Evolutionary conservation across 2,329 filamentous ascomycete genomes (phyloP).

Genomic region (Arthrobotrys entomopaga): DNA sequence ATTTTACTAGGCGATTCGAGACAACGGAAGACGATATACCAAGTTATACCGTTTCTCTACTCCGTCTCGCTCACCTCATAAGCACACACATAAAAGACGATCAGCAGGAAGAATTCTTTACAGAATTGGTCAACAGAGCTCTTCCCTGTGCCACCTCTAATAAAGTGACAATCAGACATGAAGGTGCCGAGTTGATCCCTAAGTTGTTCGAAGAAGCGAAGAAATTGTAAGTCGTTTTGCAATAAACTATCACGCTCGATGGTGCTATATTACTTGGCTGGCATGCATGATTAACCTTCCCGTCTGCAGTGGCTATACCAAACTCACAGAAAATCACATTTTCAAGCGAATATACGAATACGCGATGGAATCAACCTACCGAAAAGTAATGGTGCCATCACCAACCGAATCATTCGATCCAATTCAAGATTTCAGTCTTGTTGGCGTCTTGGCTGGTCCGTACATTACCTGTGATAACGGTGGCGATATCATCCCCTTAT

Average conservation of each 20-base stretch:
- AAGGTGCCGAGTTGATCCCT: slow-evolving; percentile 66
- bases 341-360: slow-evolving; percentile 56
- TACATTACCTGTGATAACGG: slow-evolving; percentile 57
- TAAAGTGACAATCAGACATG: slow-evolving; percentile 67
- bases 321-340: slow-evolving; percentile 55
- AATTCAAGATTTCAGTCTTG: slow-evolving; percentile 55
- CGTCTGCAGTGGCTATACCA: slow-evolving; percentile 35
- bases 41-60: slow-evolving; percentile 47
- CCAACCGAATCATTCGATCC: slow-evolving; percentile 57
- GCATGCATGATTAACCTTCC: not conserved
- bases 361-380: slow-evolving; percentile 56
- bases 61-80: slow-evolving; percentile 57
- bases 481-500: slow-evolving; percentile 55
- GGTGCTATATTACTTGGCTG: not conserved
- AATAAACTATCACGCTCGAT: not conserved
- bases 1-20: slow-evolving; percentile 29
- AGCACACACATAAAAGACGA: slow-evolving; percentile 53
- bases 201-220: slow-evolving; percentile 58
- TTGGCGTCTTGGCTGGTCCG: slow-evolving; percentile 56
- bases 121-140: slow-evolving; percentile 56
- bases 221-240: slow-evolving; percentile 54
- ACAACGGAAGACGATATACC: slow-evolving; percentile 41
- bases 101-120: slow-evolving; percentile 61
- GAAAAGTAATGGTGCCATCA: slow-evolving; percentile 55
- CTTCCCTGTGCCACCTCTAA: slow-evolving; percentile 62